Evolutionary conservation across 1,139 yeast species (phyloP), one percentile per base, ranked within the genome.

Genomic region (Sugiyamaella grinbergsii): DNA sequence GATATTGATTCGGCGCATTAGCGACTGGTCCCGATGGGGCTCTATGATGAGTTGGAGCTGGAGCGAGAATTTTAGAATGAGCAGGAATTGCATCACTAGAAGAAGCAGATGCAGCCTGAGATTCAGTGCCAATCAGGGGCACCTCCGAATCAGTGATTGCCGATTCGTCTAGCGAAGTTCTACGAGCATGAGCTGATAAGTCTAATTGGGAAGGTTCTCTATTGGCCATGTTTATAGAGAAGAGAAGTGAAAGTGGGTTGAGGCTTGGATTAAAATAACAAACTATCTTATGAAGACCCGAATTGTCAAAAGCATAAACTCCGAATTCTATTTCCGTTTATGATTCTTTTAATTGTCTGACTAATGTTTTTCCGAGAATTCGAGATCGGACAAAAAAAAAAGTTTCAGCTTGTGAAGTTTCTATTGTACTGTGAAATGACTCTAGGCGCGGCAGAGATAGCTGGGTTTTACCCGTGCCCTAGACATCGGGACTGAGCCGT

Each of bases 1-100:
- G 70, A 53, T 66, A 66, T 36, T 62, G 66, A 41, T 53, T 51
- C 15, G 65, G 68, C 10, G 60, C 54, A 47, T 57, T 55, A 45
- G 61, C 58, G 29, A 47, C 52, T 34, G 63, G 47, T 19, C 55
- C 56, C 13, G 54, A 45, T 8, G 63, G 45, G 2, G 58, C 62
- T 33, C 61, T 39, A 36, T 57, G 60, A 26, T 51, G 57, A 22
- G 36, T 33, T 29, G 45, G 44, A 10, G 19, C 41, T 13, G 49
- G 36, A n/a, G 47, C 32, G 19, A 26, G 28, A 6, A 13, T 13
- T 23, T 26, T 36, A 10, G 44, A 23, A 28, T 19, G 7, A 28
- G 13, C 4, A 13, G n/a, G 42, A 23, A 39, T 39, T 10, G n/a
- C n/a, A n/a, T n/a, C n/a, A n/a, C n/a, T n/a, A n/a, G n/a, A n/a